Evolutionary conservation across 805 yeast species (phyloP).

Genomic region (Candida xiaguanensis): DNA sequence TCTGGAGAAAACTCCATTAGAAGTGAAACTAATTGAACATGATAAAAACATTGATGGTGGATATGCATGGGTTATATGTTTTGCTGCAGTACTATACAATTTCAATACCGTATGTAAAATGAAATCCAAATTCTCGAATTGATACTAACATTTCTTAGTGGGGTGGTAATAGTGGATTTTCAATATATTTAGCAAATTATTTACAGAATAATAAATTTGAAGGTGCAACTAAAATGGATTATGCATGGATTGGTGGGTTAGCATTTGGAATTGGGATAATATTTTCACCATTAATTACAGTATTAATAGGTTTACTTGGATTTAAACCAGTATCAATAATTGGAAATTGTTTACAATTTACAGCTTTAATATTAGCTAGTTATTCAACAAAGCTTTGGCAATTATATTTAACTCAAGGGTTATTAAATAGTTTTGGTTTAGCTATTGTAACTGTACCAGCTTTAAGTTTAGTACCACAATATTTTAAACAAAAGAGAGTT

Average conservation of each 20-base stretch:
- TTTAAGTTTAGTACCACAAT: constrained; percentile 59
- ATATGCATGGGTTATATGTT: constrained; percentile 60
- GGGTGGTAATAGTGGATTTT: constrained; percentile 71
- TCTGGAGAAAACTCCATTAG: neutral
- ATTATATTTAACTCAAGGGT: constrained; percentile 63
- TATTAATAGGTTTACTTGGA: constrained; percentile 41
- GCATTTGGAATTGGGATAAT: constrained; percentile 54
- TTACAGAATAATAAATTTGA: constrained; percentile 46
- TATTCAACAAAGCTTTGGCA: constrained; percentile 61
- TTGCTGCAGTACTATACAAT: constrained; percentile 49
- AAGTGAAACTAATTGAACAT: neutral
- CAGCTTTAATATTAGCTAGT: constrained; percentile 58
- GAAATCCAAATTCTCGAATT: neutral
- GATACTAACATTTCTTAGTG: constrained; percentile 26
- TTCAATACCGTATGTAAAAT: constrained; percentile 36
- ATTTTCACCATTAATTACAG: constrained; percentile 50
- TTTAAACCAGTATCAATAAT: constrained; percentile 35
- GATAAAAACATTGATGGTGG: constrained; percentile 48
- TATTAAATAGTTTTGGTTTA: constrained; percentile 55
- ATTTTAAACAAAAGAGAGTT: constrained; percentile 64
- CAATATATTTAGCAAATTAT: constrained; percentile 59
- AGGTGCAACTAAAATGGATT: constrained; percentile 56
- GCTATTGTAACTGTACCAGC: constrained; percentile 59
- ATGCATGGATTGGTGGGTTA: constrained; percentile 65
- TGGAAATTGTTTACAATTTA: constrained; percentile 51